These are phyloP conservation scores for Hibiscus trionum DNA, from an alignment of 345 rosid species.

Conservation along the genomic window DNA sequence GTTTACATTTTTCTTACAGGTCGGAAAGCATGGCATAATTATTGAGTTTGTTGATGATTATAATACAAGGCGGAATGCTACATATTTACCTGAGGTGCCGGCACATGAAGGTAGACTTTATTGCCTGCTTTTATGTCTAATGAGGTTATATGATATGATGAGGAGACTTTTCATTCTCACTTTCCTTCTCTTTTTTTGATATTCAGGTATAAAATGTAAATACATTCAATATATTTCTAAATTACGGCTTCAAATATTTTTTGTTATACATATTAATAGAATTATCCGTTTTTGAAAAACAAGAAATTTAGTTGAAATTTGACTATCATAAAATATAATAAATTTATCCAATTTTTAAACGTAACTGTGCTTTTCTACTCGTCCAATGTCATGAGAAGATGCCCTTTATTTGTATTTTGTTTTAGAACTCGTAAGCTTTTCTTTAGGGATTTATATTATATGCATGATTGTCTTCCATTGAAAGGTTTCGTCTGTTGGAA, in stretches of 20 bases:
- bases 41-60: conserved; percentile 75
- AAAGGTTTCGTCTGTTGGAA: not conserved
- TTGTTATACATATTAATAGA: no score
- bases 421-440: not conserved
- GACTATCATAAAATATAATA: no score
- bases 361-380: not conserved
- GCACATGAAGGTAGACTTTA: conserved; percentile 76
- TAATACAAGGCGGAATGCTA: conserved; percentile 66
- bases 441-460: not conserved
- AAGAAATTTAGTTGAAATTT: no score
- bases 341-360: no score
- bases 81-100: conserved; percentile 95
- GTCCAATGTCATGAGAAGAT: not conserved
- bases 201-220: no score
- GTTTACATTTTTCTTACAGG: conserved; percentile 29
- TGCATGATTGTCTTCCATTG: not conserved
- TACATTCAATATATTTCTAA: no score
- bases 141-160: not conserved
- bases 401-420: not conserved
- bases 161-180: not conserved
- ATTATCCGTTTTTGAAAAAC: no score
- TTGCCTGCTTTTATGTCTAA: not conserved
- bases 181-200: not conserved
- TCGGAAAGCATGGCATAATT: conserved; percentile 88
- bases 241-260: no score